phyloP scores from a whole-genome alignment of 2,329 filamentous ascomycete genomes.

The Alternaria ethzedia region DNA sequence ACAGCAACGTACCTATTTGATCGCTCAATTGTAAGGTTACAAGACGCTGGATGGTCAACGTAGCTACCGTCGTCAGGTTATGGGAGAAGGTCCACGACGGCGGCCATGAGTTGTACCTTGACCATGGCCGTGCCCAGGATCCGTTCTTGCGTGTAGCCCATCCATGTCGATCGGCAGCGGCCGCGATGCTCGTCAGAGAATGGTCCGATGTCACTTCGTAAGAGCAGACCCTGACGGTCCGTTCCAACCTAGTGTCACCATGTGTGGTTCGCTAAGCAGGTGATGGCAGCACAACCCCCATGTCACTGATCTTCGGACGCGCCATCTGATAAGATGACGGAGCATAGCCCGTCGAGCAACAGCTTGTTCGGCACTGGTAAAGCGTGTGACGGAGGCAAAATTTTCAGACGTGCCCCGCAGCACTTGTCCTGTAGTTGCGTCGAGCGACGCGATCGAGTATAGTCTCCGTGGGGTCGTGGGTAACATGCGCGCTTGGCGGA shows the following conservation, averaged over 20 bases:
- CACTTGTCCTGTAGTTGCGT: slow-evolving; percentile 24
- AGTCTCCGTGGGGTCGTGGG: slow-evolving; percentile 27
- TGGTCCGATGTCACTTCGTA: slow-evolving; percentile 34
- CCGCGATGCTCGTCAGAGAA: slow-evolving; percentile 35
- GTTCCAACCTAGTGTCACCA: slow-evolving; percentile 27
- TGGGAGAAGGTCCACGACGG: slow-evolving; percentile 21
- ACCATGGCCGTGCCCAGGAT: slow-evolving; percentile 22
- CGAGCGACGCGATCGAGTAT: slow-evolving; percentile 9
- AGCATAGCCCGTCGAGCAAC: slow-evolving; percentile 13
- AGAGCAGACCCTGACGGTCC: slow-evolving; percentile 25
- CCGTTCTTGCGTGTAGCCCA: slow-evolving; percentile 20
- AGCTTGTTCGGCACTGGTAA: slow-evolving; percentile 27
- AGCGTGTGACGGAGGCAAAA: slow-evolving; percentile 38
- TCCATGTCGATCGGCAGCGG: slow-evolving; percentile 24
- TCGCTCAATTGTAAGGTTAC: not conserved
- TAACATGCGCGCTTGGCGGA: slow-evolving; percentile 20
- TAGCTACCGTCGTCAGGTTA: slow-evolving; percentile 8
- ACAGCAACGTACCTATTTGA: slow-evolving; percentile 1
- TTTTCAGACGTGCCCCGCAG: slow-evolving; percentile 36
- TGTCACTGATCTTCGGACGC: slow-evolving; percentile 26
- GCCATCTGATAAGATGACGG: slow-evolving; percentile 41
- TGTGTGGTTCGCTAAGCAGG: slow-evolving; percentile 20
- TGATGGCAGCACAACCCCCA: slow-evolving; percentile 6
- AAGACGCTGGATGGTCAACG: not conserved
- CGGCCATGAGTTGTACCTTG: slow-evolving; percentile 28